phyloP scores from a whole-genome alignment of 371 early-diverging fungal species.

The Lichtheimia ornata region DNA sequence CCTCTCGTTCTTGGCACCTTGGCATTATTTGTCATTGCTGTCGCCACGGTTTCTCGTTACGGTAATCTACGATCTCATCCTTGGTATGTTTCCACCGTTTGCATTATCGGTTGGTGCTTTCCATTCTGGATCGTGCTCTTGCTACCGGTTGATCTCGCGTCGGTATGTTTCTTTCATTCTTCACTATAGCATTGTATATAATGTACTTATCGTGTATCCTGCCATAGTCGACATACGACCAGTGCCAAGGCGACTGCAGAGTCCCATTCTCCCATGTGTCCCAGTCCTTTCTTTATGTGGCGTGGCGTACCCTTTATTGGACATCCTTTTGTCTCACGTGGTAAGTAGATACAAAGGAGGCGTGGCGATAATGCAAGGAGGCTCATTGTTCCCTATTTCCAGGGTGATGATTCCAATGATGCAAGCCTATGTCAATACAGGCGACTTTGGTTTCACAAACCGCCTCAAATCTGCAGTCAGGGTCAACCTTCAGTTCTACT shows the following conservation, averaged over 20 bases:
- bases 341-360: conserved; percentile 35
- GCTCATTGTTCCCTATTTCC: conserved; percentile 3
- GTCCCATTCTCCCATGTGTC: conserved; percentile 79
- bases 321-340: conserved; percentile 87
- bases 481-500: conserved; percentile 81
- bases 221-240: conserved; percentile 65
- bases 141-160: conserved; percentile 88
- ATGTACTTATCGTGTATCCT: neutral
- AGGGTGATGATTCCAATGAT: conserved; percentile 85
- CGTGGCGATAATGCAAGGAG: conserved; percentile 1
- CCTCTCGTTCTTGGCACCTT: conserved; percentile 56
- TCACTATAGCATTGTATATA: neutral
- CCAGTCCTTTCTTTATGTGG: conserved; percentile 63
- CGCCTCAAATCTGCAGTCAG: conserved; percentile 70
- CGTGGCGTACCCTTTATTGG: conserved; percentile 93
- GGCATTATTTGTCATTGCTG: conserved; percentile 56
- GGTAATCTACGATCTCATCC: conserved; percentile 67
- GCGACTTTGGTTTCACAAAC: conserved; percentile 72
- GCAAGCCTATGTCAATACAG: conserved; percentile 84
- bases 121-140: conserved; percentile 89
- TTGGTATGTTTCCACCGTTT: conserved; percentile 70
- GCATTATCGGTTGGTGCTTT: conserved; percentile 80
- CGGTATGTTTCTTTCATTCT: conserved; percentile 56
- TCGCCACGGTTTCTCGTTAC: conserved; percentile 69
- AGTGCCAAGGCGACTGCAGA: conserved; percentile 67